A percentile compares a stretch with the other conserved stretches of the same genome.
phyloP scores from a whole-genome alignment of 805 yeast species.

The Torulaspora indica region DNA sequence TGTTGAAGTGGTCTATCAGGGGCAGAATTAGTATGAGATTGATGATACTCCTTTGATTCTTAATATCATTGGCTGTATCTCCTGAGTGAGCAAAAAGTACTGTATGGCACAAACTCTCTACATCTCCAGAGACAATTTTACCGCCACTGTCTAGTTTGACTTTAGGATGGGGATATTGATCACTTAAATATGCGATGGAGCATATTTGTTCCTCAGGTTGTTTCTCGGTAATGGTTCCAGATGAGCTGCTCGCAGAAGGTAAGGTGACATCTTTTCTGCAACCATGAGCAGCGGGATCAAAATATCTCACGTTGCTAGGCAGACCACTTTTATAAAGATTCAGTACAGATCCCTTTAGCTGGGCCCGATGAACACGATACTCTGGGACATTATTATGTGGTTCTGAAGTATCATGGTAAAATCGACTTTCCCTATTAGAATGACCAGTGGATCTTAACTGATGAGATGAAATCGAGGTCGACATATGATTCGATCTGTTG shows the following conservation, averaged over 20 bases:
- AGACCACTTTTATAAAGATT: slow-evolving; percentile 55
- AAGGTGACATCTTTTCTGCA: slow-evolving; percentile 1
- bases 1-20: slow-evolving; percentile 45
- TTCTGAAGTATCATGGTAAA: slow-evolving; percentile 17
- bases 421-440: slow-evolving; percentile 26
- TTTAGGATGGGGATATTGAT: slow-evolving; percentile 58
- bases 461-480: slow-evolving; percentile 2
- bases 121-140: slow-evolving; percentile 48
- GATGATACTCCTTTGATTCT: slow-evolving; percentile 18
- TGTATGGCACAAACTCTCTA: slow-evolving; percentile 75
- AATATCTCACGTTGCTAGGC: slow-evolving; percentile 41
- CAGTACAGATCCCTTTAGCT: slow-evolving; percentile 63
- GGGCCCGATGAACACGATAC: slow-evolving; percentile 52
- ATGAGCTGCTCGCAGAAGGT: not conserved
- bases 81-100: slow-evolving; percentile 51
- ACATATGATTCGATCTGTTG: slow-evolving; percentile 38
- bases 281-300: slow-evolving; percentile 32
- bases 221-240: slow-evolving; percentile 2
- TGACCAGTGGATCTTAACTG: not conserved
- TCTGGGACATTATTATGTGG: slow-evolving; percentile 27
- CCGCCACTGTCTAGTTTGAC: slow-evolving; percentile 47
- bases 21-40: slow-evolving; percentile 53
- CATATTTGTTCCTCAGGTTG: slow-evolving; percentile 1
- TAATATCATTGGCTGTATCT: slow-evolving; percentile 29
- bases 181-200: slow-evolving; percentile 37